Evolutionary conservation across 1,284 basidiomycete genomes (phyloP).

Genomic region (Ustilago esculenta): DNA sequence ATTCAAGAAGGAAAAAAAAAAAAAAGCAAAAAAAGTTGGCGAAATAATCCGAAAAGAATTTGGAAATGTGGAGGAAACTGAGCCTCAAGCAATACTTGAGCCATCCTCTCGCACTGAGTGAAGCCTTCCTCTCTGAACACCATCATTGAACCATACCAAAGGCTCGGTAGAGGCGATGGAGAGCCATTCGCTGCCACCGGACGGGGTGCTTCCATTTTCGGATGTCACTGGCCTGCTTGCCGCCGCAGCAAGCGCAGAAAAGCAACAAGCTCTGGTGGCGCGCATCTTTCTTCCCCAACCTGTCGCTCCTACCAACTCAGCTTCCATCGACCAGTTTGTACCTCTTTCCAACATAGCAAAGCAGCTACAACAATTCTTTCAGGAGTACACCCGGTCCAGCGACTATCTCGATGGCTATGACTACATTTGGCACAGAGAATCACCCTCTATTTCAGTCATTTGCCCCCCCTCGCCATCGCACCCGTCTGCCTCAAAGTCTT

Average conservation of each 20-base stretch:
- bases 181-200: background rate
- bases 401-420: conserved; percentile 13
- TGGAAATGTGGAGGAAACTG: conserved; percentile 25
- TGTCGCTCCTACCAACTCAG: conserved; percentile 1
- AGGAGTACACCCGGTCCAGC: conserved; percentile 1
- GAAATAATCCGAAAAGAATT: background rate
- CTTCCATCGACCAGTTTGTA: conserved; percentile 22
- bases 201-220: conserved; percentile 44
- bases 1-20: background rate
- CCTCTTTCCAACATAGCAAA: conserved; percentile 18
- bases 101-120: too few relatives aligned
- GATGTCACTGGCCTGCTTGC: conserved; percentile 30
- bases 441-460: conserved; percentile 43
- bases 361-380: conserved; percentile 4
- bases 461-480: conserved; percentile 11
- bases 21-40: conserved; percentile 7
- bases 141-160: too few relatives aligned
- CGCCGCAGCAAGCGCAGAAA: conserved; percentile 36
- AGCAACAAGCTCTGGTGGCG: conserved; percentile 38
- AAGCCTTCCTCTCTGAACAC: too few relatives aligned
- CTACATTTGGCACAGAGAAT: conserved; percentile 65
- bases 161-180: background rate
- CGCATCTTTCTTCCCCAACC: conserved; percentile 25
- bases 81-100: conserved; percentile 21
- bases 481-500: conserved; percentile 1